phyloP scores from a whole-genome alignment of 2,329 filamentous ascomycete genomes.

The Beauveria caledonica region DNA sequence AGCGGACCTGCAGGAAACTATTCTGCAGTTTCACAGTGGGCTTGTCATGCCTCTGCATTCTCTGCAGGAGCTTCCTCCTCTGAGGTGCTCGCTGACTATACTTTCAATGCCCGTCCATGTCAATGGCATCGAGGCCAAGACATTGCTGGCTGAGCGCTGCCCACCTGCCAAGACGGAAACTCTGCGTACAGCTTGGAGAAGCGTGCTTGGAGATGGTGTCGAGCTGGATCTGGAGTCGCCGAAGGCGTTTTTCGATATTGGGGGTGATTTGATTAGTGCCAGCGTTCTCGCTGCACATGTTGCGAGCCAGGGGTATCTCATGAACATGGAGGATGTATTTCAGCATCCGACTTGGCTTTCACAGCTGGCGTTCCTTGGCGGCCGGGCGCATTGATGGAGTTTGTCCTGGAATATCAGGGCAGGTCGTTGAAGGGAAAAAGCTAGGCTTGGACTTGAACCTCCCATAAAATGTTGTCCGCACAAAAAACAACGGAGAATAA shows the following conservation, averaged over 20 bases:
- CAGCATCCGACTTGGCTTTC: slow-evolving; percentile 2
- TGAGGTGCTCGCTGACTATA: neutral
- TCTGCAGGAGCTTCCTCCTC: neutral
- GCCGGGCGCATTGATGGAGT: neutral
- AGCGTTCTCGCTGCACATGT: neutral
- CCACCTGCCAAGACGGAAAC: neutral
- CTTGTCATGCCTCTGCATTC: neutral
- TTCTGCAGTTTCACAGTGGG: neutral
- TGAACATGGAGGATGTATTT: slow-evolving; percentile 3
- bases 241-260: neutral
- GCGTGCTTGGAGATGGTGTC: neutral
- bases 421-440: neutral
- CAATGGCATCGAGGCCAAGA: slow-evolving; percentile 2
- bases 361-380: neutral
- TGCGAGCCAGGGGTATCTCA: neutral
- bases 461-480: too few relatives aligned
- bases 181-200: neutral
- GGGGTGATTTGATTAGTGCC: neutral
- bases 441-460: neutral
- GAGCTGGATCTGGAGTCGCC: neutral
- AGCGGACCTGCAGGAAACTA: neutral
- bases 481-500: too few relatives aligned
- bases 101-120: neutral
- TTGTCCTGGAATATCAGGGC: neutral
- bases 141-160: neutral